Conservation (phyloP, 202 grass and related monocot genomes). For the Elaeis oleifera region DNA sequence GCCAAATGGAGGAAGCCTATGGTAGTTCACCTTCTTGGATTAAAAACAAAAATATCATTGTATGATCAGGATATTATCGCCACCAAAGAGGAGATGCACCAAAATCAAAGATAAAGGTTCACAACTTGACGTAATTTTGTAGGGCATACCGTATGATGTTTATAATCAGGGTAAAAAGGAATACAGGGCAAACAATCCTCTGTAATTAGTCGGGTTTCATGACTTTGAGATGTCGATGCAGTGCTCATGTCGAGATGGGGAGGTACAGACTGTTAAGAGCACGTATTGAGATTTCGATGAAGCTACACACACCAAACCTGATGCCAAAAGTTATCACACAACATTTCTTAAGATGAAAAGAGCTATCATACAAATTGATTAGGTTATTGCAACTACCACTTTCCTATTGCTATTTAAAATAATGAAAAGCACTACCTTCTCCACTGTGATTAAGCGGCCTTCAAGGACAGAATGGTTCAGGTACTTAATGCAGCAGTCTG, state of each 20-base stretch:
- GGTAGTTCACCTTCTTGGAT: too few species aligned
- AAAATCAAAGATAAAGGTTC: conserved; percentile 10
- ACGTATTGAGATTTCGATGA: conserved; percentile 24
- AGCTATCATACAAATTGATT: conserved; percentile 7
- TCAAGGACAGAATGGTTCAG: conserved; percentile 78
- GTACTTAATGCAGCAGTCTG: conserved; percentile 71
- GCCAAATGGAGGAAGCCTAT: too few species aligned
- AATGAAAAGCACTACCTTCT: conserved; percentile 47
- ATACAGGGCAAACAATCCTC: conserved; percentile 24
- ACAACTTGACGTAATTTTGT: not conserved
- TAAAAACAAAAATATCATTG: too few species aligned
- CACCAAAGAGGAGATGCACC: conserved; percentile 9
- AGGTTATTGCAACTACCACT: not conserved
- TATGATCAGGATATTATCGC: too few species aligned
- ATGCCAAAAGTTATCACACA: conserved; percentile 29
- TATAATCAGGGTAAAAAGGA: conserved; percentile 21
- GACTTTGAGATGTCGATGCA: conserved; percentile 24
- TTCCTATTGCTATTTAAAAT: conserved; percentile 3
- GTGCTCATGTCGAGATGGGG: conserved; percentile 25
- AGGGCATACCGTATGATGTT: conserved; percentile 20
- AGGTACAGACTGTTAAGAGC: conserved; percentile 19
- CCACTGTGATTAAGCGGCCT: conserved; percentile 75
- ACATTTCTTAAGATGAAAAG: conserved; percentile 8
- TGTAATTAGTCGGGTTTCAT: conserved; percentile 18
- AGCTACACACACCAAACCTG: conserved; percentile 31